Evolutionary conservation across 2,329 filamentous ascomycete genomes (phyloP).

Genomic region (Neopestalotiopsis sp.): DNA sequence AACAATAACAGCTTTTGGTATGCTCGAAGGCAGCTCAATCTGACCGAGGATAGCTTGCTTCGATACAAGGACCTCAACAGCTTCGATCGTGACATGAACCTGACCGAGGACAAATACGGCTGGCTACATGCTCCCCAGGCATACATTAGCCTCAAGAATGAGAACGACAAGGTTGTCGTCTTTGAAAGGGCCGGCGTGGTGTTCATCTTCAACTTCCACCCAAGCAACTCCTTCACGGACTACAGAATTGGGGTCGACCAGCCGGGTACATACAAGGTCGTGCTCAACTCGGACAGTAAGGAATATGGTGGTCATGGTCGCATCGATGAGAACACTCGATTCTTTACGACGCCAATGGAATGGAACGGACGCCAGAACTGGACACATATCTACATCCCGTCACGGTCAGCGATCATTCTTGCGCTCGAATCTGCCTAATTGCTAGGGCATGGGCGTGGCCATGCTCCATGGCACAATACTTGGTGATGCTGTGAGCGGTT

Average conservation of each 20-base stretch:
- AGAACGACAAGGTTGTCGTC: slow-evolving; percentile 90
- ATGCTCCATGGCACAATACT: neutral
- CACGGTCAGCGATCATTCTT: slow-evolving; percentile 70
- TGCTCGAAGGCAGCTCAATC: slow-evolving; percentile 89
- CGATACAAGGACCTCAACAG: slow-evolving; percentile 92
- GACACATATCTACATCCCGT: slow-evolving; percentile 88
- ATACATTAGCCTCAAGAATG: slow-evolving; percentile 92
- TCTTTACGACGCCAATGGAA: slow-evolving; percentile 87
- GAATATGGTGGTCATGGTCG: slow-evolving; percentile 81
- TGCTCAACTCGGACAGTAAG: slow-evolving; percentile 80
- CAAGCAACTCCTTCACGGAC: slow-evolving; percentile 82
- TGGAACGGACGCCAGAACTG: slow-evolving; percentile 94
- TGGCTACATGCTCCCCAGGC: slow-evolving; percentile 89
- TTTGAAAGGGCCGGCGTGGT: slow-evolving; percentile 91
- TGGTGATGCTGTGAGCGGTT: neutral
- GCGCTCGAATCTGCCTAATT: slow-evolving; percentile 36
- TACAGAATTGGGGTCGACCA: slow-evolving; percentile 90
- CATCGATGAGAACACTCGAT: slow-evolving; percentile 79
- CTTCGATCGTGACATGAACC: slow-evolving; percentile 92
- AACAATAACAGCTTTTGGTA: slow-evolving; percentile 96
- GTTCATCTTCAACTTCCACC: slow-evolving; percentile 97
- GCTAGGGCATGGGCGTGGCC: neutral
- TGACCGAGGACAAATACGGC: slow-evolving; percentile 83
- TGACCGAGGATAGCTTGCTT: slow-evolving; percentile 83
- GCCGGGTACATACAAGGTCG: slow-evolving; percentile 83